phyloP scores from a whole-genome alignment of 2,329 filamentous ascomycete species.

The Epichloe aotearoae region DNA sequence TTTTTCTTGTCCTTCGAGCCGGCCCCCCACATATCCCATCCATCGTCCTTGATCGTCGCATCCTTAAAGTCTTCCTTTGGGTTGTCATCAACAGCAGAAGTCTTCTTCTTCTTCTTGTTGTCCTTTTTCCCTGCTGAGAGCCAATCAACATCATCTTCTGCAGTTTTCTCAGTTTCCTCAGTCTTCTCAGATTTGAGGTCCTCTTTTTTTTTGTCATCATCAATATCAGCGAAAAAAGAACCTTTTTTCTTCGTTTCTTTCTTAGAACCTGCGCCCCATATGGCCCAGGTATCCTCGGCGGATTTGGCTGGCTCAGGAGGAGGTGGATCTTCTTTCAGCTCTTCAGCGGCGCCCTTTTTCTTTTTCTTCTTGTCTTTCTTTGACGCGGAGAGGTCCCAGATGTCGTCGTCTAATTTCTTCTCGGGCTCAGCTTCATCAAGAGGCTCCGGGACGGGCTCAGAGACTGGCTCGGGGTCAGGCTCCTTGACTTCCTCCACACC shows the following conservation, averaged over 20 bases:
- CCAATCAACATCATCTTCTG: background rate
- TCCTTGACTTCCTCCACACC: slow-evolving; percentile 10
- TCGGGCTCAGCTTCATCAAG: background rate
- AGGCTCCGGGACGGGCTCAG: slow-evolving; percentile 12
- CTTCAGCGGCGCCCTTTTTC: background rate
- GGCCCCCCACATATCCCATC: background rate
- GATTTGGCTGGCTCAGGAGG: slow-evolving; percentile 1
- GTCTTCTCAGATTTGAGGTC: slow-evolving; percentile 8
- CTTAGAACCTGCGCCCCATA: slow-evolving; percentile 1
- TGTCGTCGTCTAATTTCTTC: slow-evolving; percentile 7
- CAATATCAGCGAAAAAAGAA: background rate
- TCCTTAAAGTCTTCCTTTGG: slow-evolving; percentile 5
- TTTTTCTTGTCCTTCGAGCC: slow-evolving; percentile 19
- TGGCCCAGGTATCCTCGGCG: slow-evolving; percentile 2
- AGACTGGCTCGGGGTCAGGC: slow-evolving; percentile 9
- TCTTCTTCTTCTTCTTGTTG: slow-evolving; percentile 9
- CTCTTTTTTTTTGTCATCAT: background rate
- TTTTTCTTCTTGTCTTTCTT: slow-evolving; percentile 12
- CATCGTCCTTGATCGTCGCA: background rate
- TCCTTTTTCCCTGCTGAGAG: background rate
- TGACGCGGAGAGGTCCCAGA: slow-evolving; percentile 10
- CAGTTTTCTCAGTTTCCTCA: too few species aligned
- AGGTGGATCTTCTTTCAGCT: background rate
- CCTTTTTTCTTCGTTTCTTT: slow-evolving; percentile 10
- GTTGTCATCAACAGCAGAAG: background rate